Evolutionary conservation across 164 flowering plant genomes (phyloP).

Genomic region (Magnolia sinica): DNA sequence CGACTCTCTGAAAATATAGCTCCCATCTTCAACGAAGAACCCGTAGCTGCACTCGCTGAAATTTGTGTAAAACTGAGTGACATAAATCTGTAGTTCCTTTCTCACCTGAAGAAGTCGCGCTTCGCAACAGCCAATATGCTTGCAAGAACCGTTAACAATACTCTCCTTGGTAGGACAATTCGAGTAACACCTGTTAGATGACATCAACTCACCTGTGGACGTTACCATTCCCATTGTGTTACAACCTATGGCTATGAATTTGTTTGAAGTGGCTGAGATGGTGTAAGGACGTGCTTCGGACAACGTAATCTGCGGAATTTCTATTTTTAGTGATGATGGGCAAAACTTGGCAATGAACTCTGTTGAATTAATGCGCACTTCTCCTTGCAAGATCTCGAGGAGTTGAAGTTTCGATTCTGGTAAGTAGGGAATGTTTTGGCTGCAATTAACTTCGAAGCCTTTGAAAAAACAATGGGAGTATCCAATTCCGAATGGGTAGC

Average conservation of each 20-base stretch:
- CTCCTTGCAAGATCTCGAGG: neutral
- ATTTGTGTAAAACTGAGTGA: neutral
- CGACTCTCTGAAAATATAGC: neutral
- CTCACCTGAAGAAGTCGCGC: neutral
- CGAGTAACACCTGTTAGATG: neutral
- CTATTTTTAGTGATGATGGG: neutral
- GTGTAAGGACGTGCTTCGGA: neutral
- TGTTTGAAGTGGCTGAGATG: neutral
- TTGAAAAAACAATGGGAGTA: neutral
- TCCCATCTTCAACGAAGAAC: constrained; percentile 10
- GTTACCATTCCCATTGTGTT: neutral
- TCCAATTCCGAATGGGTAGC: no score
- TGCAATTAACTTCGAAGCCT: constrained; percentile 7
- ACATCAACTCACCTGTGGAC: no score
- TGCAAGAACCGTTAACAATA: neutral
- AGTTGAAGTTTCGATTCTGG: neutral
- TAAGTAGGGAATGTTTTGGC: neutral
- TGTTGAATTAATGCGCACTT: neutral
- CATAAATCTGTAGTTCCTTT: neutral
- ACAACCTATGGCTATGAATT: neutral
- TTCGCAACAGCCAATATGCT: constrained; percentile 10
- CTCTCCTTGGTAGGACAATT: neutral
- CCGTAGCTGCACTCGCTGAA: constrained; percentile 2
- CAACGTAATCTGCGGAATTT: neutral
- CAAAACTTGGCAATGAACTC: neutral